phyloP scores from a whole-genome alignment of 805 yeast species.

The Dipodascopsis uninucleata region DNA sequence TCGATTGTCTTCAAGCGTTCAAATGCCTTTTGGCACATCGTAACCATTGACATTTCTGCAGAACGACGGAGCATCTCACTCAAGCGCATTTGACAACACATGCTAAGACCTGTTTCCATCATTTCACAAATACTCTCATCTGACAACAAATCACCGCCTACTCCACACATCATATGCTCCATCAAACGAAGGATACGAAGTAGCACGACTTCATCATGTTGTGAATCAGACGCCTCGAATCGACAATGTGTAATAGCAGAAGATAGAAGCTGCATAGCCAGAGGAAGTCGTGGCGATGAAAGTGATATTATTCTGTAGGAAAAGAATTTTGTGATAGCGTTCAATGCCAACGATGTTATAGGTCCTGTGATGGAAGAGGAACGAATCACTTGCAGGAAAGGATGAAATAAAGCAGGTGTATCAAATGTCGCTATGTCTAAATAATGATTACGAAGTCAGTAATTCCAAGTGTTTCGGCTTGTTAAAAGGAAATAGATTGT shows the following conservation, averaged over 20 bases:
- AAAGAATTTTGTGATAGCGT: constrained; percentile 69
- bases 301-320: constrained; percentile 61
- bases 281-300: constrained; percentile 52
- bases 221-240: constrained; percentile 91
- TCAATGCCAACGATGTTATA: constrained; percentile 77
- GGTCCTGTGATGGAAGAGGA: constrained; percentile 82
- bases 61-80: constrained; percentile 84
- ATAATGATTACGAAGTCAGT: neutral
- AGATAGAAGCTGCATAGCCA: constrained; percentile 60
- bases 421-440: constrained; percentile 54
- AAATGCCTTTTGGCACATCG: constrained; percentile 68
- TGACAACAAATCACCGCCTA: constrained; percentile 60
- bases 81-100: constrained; percentile 89
- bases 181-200: constrained; percentile 75
- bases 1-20: constrained; percentile 54
- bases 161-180: constrained; percentile 63
- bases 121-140: constrained; percentile 85
- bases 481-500: neutral
- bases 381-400: constrained; percentile 78
- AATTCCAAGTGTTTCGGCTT: no score
- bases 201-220: constrained; percentile 86
- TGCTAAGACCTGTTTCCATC: constrained; percentile 81
- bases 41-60: constrained; percentile 76
- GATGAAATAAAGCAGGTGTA: constrained; percentile 71
- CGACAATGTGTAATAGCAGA: constrained; percentile 86